Base-by-base conservation (phyloP, 2,329 filamentous ascomycete genomes). In the Colletotrichum sp. region DNA sequence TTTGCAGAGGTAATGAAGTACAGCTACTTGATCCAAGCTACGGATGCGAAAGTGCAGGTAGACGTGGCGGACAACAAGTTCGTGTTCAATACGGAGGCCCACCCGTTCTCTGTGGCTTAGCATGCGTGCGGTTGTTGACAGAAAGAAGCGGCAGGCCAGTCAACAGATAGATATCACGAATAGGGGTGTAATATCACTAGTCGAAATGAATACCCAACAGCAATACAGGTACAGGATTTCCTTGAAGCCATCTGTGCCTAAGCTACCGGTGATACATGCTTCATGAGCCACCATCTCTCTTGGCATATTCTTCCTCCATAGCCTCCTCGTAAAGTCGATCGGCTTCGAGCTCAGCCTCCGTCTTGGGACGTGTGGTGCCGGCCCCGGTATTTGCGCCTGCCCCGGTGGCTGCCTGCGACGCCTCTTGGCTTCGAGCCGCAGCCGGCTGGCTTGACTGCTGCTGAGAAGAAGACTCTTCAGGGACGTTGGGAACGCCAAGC, bases 1-100 rank as follows among this genome's bases (percentile, higher is more conserved):
- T 95, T 98, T 83, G 95, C 95, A 0, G 95, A 98, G 87, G 94
- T 96, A 77, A 83, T 98, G 83, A 98, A 98, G 88, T 98, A 98
- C 83, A 87, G 90, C 72, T 98, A 95, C 85, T 83, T 98, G 80
- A 94, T 95, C 75, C 92, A 92, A 81, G 89, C 90, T 1, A 86
- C 85, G 82, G 93, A 95, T 36, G 91, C 88, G 4, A 81, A 83
- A 6, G 89, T 88, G 80, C 89, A 91, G 81, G 83, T 91, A 66
- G 89, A 91, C 81, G 83, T 91, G 68, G 86, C 87, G 78, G 84
- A 84, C 13, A 83, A 84, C 60, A 82, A 84, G 64, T 91, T 85
- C 78, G 88, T 90, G 8, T 89, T 84, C 77, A 89, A 89, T 79
- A 89, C 88, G 0, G 88, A 89, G 80, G 87, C 86, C 34, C 88